These are phyloP conservation scores for Exophiala viscosa DNA, from an alignment of 2,329 filamentous ascomycete genomes.

Conservation along the genomic window DNA sequence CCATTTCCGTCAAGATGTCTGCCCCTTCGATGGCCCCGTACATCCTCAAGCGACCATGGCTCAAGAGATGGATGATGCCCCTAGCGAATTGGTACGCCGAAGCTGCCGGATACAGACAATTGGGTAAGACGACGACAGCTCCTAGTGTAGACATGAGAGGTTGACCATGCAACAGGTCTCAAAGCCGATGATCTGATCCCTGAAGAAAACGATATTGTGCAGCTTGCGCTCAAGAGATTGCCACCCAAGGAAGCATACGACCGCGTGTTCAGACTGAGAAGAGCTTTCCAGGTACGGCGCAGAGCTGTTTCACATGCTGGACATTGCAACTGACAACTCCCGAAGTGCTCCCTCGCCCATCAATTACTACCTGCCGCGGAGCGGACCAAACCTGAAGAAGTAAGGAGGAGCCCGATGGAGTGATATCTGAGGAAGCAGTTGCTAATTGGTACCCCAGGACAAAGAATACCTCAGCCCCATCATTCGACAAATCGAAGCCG, in stretches of 20 bases:
- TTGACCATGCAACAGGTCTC: conserved; percentile 28
- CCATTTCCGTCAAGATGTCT: conserved; percentile 57
- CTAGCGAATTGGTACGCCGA: conserved; percentile 84
- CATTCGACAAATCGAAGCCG: conserved; percentile 66
- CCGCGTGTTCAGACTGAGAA: conserved; percentile 93
- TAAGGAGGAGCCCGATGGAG: conserved; percentile 38
- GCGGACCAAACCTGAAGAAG: conserved; percentile 66
- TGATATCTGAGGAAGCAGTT: conserved; percentile 10
- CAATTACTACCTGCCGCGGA: conserved; percentile 61
- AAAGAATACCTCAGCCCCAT: conserved; percentile 62
- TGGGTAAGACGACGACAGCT: conserved; percentile 66
- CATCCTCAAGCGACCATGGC: conserved; percentile 80
- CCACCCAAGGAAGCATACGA: conserved; percentile 89
- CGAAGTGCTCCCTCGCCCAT: conserved; percentile 62
- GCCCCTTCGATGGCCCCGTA: conserved; percentile 69
- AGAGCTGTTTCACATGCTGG: background rate
- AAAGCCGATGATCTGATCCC: conserved; percentile 93
- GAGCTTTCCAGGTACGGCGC: conserved; percentile 75
- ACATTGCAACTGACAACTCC: background rate
- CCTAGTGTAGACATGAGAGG: background rate
- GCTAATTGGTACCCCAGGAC: conserved; percentile 51
- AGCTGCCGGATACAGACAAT: conserved; percentile 85
- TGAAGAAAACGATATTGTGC: conserved; percentile 84
- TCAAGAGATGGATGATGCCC: conserved; percentile 73
- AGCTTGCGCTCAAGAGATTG: conserved; percentile 85